phyloP scores from a whole-genome alignment of 2,329 filamentous ascomycete genomes.

The Huntiella savannae region DNA sequence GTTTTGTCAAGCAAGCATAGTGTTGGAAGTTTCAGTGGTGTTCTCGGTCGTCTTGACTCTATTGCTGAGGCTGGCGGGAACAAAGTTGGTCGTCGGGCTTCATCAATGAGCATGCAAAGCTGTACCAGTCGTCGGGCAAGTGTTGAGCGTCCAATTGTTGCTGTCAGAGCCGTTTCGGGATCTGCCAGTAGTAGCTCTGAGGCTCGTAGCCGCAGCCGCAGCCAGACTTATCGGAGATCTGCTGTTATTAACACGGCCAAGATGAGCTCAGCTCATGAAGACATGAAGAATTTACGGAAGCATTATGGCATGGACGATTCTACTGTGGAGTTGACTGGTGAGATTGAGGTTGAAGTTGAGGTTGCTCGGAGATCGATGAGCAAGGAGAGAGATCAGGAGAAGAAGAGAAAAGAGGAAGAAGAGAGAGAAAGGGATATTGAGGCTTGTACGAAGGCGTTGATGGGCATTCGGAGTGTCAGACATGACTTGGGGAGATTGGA shows the following conservation, averaged over 20 bases:
- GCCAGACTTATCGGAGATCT: conserved; percentile 20
- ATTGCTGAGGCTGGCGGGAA: conserved; percentile 5
- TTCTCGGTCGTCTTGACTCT: conserved; percentile 5
- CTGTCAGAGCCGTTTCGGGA: background rate
- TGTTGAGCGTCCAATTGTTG: background rate
- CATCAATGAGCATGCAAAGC: conserved; percentile 5
- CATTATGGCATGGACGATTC: conserved; percentile 38
- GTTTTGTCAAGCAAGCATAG: conserved; percentile 5
- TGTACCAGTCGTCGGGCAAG: background rate
- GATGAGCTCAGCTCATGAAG: conserved; percentile 34
- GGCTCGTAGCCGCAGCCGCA: conserved; percentile 3
- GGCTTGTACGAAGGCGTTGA: conserved; percentile 8
- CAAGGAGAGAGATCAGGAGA: background rate
- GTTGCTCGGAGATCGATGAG: background rate
- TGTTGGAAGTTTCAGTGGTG: conserved; percentile 3
- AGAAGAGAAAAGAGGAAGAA: background rate
- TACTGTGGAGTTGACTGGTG: conserved; percentile 32
- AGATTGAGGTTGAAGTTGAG: conserved; percentile 17
- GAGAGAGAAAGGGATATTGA: conserved; percentile 4
- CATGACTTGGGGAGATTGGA: conserved; percentile 3
- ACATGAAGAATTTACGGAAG: conserved; percentile 33
- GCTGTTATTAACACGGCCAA: conserved; percentile 32
- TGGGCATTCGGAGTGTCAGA: conserved; percentile 1
- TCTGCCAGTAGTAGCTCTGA: background rate
- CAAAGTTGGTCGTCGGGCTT: conserved; percentile 7